Evolutionary conservation across 2,329 filamentous ascomycete genomes (phyloP), one percentile per base, ranked within the genome.

Genomic region (Fusarium palustre): DNA sequence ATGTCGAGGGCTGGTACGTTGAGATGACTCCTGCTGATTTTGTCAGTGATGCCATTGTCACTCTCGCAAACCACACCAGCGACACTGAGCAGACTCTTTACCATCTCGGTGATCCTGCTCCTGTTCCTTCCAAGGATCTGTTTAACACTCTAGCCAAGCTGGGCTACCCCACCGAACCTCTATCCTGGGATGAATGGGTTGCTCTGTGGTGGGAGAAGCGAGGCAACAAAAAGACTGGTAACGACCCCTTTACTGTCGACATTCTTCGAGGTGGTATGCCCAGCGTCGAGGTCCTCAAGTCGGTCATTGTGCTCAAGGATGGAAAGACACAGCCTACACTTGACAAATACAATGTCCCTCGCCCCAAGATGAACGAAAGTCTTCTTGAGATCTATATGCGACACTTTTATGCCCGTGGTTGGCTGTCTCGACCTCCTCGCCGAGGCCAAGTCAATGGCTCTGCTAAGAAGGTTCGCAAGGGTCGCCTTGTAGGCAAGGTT

Each of bases 11-110:
- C 42, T 95, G 92, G 92, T 87, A 90, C 50, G 87, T 91, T 2
- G 92, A 95, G 80, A 94, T 94, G 92, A 94, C 92, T 0, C 92
- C 92, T 0, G 92, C 93, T 16, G 92, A 95, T 78, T 94, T 92
- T 73, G 91, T 94, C 61, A 92, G 89, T 79, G 89, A 88, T 67
- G 88, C 91, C 6, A 92, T 95, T 69, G 82, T 92, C 25, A 88
- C 91, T 20, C 85, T 94, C 22, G 86, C 90, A 41, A 88, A 90
- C 69, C 85, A 92, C 61, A 85, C 81, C 1, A 83, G 88, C 39
- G 83, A 89, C 36, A 83, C 84, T 2, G 83, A 88, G 12, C 90
- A 92, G 73, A 84, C 84, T 0, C 80, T 94, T 10, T 93, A 92
- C 79, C 92, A 94, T 71, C 82, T 94, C 0, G 92, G 92, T 8